These are phyloP conservation scores for Glycine latifolia DNA, from an alignment of 306 rosid species.

Conservation along the genomic window DNA sequence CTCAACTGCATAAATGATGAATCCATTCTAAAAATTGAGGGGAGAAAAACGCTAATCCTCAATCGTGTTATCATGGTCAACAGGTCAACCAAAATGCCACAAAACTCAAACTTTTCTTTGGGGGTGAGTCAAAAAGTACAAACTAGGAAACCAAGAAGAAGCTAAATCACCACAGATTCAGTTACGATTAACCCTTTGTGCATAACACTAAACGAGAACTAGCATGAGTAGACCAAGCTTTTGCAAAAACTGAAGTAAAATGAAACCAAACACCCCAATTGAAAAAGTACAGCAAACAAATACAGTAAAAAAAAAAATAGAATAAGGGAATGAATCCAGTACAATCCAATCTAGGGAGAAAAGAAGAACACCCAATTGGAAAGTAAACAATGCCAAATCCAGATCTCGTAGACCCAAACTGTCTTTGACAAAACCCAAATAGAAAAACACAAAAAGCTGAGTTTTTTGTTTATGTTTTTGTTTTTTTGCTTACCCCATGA, in stretches of 20 bases:
- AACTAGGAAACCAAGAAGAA: constrained; percentile 12
- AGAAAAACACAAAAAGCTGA: not conserved
- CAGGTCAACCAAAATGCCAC: constrained; percentile 28
- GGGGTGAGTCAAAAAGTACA: not conserved
- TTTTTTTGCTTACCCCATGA: constrained; percentile 54
- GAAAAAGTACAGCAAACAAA: not conserved
- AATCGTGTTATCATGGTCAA: not conserved
- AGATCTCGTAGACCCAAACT: constrained; percentile 22
- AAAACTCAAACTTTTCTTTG: not conserved
- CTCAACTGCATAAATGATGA: not conserved
- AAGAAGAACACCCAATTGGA: constrained; percentile 22
- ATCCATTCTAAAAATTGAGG: not conserved
- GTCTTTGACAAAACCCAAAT: not conserved
- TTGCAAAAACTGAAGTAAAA: not conserved
- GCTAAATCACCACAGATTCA: constrained; percentile 21
- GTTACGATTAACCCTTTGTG: not conserved
- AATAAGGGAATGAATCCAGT: not conserved
- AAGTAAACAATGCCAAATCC: constrained; percentile 38
- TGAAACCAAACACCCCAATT: not conserved
- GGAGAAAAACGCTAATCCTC: not conserved
- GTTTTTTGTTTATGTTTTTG: not conserved
- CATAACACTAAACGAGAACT: constrained; percentile 2
- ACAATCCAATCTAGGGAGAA: constrained; percentile 3
- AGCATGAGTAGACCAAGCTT: constrained; percentile 8
- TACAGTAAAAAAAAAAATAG: not conserved